Evolutionary conservation across 1,139 yeast genomes (phyloP), one percentile per base, ranked within the genome.

Genomic region (Scheffersomyces insectosa): DNA sequence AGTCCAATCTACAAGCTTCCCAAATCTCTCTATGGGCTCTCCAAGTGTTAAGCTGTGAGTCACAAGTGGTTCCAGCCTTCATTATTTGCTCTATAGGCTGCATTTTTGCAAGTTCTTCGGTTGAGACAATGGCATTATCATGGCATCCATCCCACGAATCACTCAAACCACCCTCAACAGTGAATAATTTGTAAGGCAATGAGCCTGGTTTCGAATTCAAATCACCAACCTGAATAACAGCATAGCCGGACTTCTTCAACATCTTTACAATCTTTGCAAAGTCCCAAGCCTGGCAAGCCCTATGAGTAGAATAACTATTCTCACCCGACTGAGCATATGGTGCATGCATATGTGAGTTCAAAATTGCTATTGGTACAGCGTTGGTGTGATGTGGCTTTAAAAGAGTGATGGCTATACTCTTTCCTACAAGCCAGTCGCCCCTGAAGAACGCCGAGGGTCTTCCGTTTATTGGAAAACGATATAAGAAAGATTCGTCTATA

Each of bases 361-460:
- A 70, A 7, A 95, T 65, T 11, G 95, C 97, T 38, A 93, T 68
- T 12, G 85, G 88, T 14, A 75, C 65, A 3, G 72, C 61, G 12
- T 75, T 72, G 1, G 66, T 56, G 15, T 61, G 61, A 6, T 77
- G 70, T 7, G 86, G 84, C 42, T 70, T 68, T 37, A 91, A 70
- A 11, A 85, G 65, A 0, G 96, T 87, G 2, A 90, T 83, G 0
- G 96, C 88, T 15, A 90, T 79, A 20, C 95, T 79, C 62, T 93
- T 93, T 3, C 99, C 99, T 20, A 95, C 99, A 52, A 80, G 88
- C 96, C 97, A 93, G 63, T 93, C 99, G 27, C 99, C 99, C 46
- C 98, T 70, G 68, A 80, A 86, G 49, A 95, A 85, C 0, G 99
- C 99, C 32, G 91, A 82, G 1, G 98, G 96, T 40, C 97, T 74